phyloP scores from a whole-genome alignment of 345 rosid species.

The Gossypium mustelinum region DNA sequence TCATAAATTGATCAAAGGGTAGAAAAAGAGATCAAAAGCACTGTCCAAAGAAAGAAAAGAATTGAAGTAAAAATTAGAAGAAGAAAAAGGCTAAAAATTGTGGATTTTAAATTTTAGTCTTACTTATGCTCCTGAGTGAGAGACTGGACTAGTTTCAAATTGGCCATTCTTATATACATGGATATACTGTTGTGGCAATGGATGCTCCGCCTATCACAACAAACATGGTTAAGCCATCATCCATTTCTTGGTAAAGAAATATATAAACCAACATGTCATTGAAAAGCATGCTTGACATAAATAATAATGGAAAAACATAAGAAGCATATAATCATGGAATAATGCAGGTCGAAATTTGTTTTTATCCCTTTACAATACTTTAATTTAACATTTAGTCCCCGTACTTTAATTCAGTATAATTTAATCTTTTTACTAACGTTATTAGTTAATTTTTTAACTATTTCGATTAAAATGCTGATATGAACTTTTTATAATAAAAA shows the following conservation, averaged over 20 bases:
- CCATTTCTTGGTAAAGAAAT: slow-evolving; percentile 10
- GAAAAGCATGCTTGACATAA: no score
- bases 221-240: slow-evolving; percentile 13
- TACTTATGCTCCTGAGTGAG: slow-evolving; percentile 88
- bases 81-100: slow-evolving; percentile 15
- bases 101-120: neutral
- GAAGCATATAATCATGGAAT: no score
- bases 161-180: slow-evolving; percentile 63
- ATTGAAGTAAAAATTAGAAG: slow-evolving; percentile 9
- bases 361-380: neutral
- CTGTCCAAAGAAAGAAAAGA: slow-evolving; percentile 22
- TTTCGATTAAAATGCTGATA: no score
- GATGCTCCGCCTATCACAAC: slow-evolving; percentile 69
- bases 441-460: no score
- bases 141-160: slow-evolving; percentile 79
- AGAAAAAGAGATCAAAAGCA: slow-evolving; percentile 17
- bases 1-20: slow-evolving; percentile 15
- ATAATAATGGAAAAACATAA: no score
- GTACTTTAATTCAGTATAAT: no score
- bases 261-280: neutral
- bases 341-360: no score
- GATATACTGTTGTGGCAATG: slow-evolving; percentile 79
- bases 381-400: no score
- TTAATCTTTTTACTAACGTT: no score
- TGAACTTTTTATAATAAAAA: no score